phyloP scores from a whole-genome alignment of 2,329 filamentous ascomycete genomes.

The Ploettnerulaceae sp. region DNA sequence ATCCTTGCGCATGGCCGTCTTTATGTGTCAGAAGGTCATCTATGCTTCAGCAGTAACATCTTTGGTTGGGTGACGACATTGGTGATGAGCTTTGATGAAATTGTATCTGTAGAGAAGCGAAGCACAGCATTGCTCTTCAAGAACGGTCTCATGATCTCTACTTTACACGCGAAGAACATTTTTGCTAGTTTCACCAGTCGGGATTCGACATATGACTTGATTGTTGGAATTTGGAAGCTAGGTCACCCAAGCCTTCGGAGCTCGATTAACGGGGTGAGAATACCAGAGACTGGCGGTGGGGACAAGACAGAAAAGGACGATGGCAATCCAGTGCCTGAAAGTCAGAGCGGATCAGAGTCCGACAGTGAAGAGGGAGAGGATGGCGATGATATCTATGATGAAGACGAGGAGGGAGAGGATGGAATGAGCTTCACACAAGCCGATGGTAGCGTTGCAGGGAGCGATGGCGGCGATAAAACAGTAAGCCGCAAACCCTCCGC shows the following conservation, averaged over 20 bases:
- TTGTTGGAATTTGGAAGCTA: constrained; percentile 97
- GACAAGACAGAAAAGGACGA: constrained; percentile 88
- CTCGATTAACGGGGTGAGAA: constrained; percentile 79
- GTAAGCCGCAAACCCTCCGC: constrained; percentile 70
- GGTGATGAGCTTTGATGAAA: constrained; percentile 97
- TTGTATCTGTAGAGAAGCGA: constrained; percentile 94
- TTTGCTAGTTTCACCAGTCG: constrained; percentile 94
- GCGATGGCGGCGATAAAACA: constrained; percentile 55
- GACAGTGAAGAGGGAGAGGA: constrained; percentile 50
- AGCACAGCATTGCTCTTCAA: constrained; percentile 94
- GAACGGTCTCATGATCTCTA: constrained; percentile 95
- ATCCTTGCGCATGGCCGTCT: constrained; percentile 90
- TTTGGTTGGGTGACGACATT: constrained; percentile 96
- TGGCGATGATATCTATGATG: constrained; percentile 71
- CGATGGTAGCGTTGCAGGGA: constrained; percentile 39
- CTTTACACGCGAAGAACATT: constrained; percentile 87
- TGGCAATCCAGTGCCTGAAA: constrained; percentile 35
- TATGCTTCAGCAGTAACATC: constrained; percentile 99
- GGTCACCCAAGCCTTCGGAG: constrained; percentile 89
- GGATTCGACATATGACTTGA: constrained; percentile 93
- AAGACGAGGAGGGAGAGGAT: constrained; percentile 72
- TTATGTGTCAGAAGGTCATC: constrained; percentile 94
- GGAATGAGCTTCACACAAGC: constrained; percentile 50
- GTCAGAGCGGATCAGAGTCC: constrained; percentile 51
- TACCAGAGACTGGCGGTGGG: constrained; percentile 73